Evolutionary conservation across 139 green algal species (phyloP).

Genomic region (Eudorina sp.): DNA sequence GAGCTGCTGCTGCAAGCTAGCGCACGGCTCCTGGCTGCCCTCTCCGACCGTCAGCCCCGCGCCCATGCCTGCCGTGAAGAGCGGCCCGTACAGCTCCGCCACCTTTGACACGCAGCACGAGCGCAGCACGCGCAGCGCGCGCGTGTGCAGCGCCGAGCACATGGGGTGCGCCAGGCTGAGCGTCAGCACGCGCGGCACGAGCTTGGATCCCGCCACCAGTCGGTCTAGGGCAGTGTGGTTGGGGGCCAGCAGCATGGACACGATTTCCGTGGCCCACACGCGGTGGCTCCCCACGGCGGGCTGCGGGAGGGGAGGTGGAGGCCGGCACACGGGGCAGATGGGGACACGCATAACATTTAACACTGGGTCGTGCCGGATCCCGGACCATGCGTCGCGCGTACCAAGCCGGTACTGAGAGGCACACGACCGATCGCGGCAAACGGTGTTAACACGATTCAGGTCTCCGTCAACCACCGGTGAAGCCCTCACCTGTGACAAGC

Average conservation of each 20-base stretch:
- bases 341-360: too few relatives aligned
- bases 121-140: slow-evolving; percentile 54
- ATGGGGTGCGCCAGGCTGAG: slow-evolving; percentile 52
- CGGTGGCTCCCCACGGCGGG: slow-evolving; percentile 62
- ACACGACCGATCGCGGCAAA: too few relatives aligned
- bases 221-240: slow-evolving; percentile 40
- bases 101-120: slow-evolving; percentile 53
- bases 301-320: neutral
- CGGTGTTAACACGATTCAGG: too few relatives aligned
- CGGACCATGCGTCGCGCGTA: too few relatives aligned
- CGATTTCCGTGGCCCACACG: slow-evolving; percentile 53
- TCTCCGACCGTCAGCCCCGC: neutral
- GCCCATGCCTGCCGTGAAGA: slow-evolving; percentile 38
- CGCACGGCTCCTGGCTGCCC: slow-evolving; percentile 8
- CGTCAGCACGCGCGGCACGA: slow-evolving; percentile 40
- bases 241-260: slow-evolving; percentile 51
- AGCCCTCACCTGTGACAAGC: too few relatives aligned
- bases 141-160: slow-evolving; percentile 57
- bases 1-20: slow-evolving; percentile 48
- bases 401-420: too few relatives aligned
- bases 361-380: too few relatives aligned
- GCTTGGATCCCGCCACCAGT: slow-evolving; percentile 49
- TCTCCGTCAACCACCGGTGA: too few relatives aligned
- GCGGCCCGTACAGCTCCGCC: slow-evolving; percentile 34
- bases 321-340: too few relatives aligned